phyloP scores from a whole-genome alignment of 1,284 basidiomycete genomes.

The Trametes versicolor region DNA sequence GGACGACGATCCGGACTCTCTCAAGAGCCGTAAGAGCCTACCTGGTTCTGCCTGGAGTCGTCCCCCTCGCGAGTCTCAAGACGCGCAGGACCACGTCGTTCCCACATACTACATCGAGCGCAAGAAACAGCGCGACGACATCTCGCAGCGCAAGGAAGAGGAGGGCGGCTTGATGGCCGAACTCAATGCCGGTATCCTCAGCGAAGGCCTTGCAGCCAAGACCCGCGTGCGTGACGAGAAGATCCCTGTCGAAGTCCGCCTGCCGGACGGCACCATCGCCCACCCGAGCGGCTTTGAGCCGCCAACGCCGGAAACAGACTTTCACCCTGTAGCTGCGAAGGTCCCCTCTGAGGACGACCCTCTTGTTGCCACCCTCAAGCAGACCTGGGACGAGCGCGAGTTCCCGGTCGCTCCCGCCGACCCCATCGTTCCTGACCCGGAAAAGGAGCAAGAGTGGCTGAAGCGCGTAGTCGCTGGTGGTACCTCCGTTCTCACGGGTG shows the following conservation, averaged over 20 bases:
- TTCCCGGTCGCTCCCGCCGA: constrained; percentile 22
- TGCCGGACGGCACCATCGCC: constrained; percentile 43
- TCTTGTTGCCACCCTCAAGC: constrained; percentile 39
- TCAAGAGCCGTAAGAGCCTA: constrained; percentile 33
- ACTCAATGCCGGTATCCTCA: constrained; percentile 46
- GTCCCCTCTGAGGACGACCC: constrained; percentile 37
- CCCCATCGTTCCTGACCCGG: constrained; percentile 22
- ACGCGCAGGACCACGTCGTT: constrained; percentile 45
- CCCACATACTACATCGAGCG: constrained; percentile 47
- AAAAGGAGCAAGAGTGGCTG: constrained; percentile 33
- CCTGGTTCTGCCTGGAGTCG: constrained; percentile 40
- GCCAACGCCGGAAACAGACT: constrained; percentile 46
- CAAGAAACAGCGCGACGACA: constrained; percentile 45
- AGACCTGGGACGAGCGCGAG: constrained; percentile 41
- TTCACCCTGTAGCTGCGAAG: constrained; percentile 43
- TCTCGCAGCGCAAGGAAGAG: constrained; percentile 47
- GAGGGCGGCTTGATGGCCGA: constrained; percentile 48
- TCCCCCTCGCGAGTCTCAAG: constrained; percentile 41
- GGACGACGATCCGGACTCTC: constrained; percentile 21
- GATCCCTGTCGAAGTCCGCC: constrained; percentile 46
- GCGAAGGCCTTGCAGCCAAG: constrained; percentile 46
- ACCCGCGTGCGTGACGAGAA: constrained; percentile 45
- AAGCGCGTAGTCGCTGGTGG: constrained; percentile 26
- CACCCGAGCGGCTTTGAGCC: constrained; percentile 48
- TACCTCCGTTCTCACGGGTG: constrained; percentile 21